Base-by-base conservation (phyloP, 495 filamentous ascomycete species). In the Aspergillus saccharolyticus region DNA sequence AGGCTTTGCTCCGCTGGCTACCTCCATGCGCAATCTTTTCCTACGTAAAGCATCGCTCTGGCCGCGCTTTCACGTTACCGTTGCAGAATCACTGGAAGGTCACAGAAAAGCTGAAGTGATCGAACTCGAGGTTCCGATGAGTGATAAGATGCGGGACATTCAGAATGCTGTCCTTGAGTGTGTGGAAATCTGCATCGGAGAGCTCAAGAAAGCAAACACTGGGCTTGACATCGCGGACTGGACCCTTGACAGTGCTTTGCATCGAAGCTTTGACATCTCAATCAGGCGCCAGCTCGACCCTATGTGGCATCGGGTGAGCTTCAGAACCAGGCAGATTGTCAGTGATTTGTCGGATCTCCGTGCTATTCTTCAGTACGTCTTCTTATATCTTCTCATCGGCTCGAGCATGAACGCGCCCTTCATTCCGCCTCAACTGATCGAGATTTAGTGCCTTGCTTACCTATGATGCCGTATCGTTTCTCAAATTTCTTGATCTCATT, bases 221-320 rank as follows among this genome's bases (percentile, higher is more conserved):
- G 91, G 91, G 0, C 74, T 98, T 6, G 95, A 98, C 60, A 89
- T 97, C 88, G 93, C 93, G 57, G 91, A 97, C 61, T 98, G 94
- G 94, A 97, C 90, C 54, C 76, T 96, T 18, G 95, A 98, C 68
- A 96, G 90, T 68, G 95, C 94, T 20, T 73, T 98, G 54, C 89
- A 97, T 58, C 89, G 86, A 68, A 93, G 87, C 61, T 98, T 98
- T 68, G 95, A 97, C 70, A 78, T 89, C 33, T 84, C 92, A 56
- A 84, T 98, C 49, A 77, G 91, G 50, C 84, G 93, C 63, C 94
- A 98, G 70, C 75, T 98, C 15, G 92, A 97, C 66, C 91, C 93
- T 6, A 91, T 97, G 55, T 98, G 94, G 94, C 94, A 98, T 72
- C 83, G 95, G 54, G 89, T 96, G 42, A 96, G 89, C 69, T 96